Evolutionary conservation across 2,329 filamentous ascomycete genomes (phyloP), one percentile per base, ranked within the genome.

Genomic region (Harringtonia lauricola): DNA sequence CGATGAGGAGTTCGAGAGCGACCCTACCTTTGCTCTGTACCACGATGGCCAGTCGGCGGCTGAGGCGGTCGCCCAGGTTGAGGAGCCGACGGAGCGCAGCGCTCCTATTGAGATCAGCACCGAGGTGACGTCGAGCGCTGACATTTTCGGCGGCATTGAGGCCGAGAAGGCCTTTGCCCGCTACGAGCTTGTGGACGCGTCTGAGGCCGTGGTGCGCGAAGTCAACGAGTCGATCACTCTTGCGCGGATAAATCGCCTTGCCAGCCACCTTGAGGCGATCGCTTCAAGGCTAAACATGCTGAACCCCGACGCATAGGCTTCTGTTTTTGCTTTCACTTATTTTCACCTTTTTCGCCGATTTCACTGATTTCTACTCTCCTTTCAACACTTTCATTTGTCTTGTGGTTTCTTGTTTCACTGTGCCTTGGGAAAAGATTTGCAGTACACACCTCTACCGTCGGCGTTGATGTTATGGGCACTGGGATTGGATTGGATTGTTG

Each of bases 121-220:
- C 17, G 68, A 69, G 13, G 58, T 55, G 30, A 57, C 70, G 42
- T 55, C 59, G 35, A 47, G 61, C 49, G 45, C 63, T 47, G 58
- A 67, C 50, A 60, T 72, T 49, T 71, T 75, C 37, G 71, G 71
- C 38, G 72, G 72, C 31, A 64, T 84, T 47, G 66, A 72, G 47
- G 58, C 73, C 2, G 79, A 83, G 53, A 89, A 89, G 68, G 63
- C 71, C 3, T 65, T 78, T 39, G 65, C 74, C 14, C 70, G 74
- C 39, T 77, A 75, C 53, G 75, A 83, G 51, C 70, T 88, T n/a
- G 65, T 84, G 26, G 72, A 83, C 44, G 67, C 66, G 22, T 65
- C 68, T 1, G 65, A 73, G 46, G 70, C 74, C 42, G 70, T 71
- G 41, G 58, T 58, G 43, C 67, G 72, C 41, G 71, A 72, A 39